A percentile compares a stretch with the other conserved stretches of the same genome.
Conservation (phyloP, 352 stramenopile genomes). For the Elongisporangium anandrum region DNA sequence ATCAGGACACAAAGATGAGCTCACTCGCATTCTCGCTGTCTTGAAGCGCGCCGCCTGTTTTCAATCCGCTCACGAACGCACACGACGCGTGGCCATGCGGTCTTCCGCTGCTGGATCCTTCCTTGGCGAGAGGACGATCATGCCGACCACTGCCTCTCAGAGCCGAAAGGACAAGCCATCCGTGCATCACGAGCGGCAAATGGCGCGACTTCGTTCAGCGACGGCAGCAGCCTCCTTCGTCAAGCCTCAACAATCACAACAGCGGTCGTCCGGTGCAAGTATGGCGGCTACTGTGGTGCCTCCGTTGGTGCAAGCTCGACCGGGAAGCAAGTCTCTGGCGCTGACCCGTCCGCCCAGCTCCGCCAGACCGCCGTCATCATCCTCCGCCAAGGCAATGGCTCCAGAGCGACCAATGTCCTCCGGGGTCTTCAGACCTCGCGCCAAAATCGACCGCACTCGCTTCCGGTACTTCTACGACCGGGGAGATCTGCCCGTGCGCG, state of each 20-base stretch:
- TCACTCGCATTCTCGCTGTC: neutral
- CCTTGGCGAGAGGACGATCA: neutral
- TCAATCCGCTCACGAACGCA: neutral
- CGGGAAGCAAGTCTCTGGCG: neutral
- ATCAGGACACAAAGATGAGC: neutral
- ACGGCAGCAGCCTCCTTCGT: neutral
- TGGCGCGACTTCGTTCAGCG: slow-evolving; percentile 27
- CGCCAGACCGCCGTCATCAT: neutral
- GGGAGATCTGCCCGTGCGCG: slow-evolving; percentile 61
- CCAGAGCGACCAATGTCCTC: slow-evolving; percentile 38
- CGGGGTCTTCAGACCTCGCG: slow-evolving; percentile 49
- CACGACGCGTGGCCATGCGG: neutral
- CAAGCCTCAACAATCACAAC: neutral
- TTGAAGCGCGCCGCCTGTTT: neutral
- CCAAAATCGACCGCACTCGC: slow-evolving; percentile 63
- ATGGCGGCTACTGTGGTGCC: neutral
- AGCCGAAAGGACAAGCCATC: slow-evolving; percentile 16
- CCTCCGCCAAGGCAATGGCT: slow-evolving; percentile 22
- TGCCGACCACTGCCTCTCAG: neutral
- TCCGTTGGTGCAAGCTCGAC: neutral
- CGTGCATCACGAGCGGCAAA: slow-evolving; percentile 48
- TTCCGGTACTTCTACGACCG: slow-evolving; percentile 85
- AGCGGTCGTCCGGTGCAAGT: too few relatives aligned
- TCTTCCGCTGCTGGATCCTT: neutral
- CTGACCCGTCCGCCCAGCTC: neutral